Percentiles rank a stretch among this genome's conserved stretches.
Conservation (phyloP, 257 asterid genomes). For the Apocynum venetum region DNA sequence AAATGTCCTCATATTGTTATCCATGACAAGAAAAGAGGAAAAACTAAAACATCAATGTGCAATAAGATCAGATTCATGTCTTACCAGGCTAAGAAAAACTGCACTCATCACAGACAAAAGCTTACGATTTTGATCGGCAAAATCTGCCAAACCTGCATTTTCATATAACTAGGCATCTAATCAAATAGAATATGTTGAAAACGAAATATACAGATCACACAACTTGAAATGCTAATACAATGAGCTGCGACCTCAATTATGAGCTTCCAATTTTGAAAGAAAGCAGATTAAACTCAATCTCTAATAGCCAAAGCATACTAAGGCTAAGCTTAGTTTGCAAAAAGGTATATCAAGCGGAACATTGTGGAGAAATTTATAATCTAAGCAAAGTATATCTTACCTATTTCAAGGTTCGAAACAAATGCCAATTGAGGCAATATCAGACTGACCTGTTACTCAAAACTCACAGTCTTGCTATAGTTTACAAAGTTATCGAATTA, state of each 20-base stretch:
- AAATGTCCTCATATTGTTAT: not conserved
- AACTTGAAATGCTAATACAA: not conserved
- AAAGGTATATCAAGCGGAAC: not conserved
- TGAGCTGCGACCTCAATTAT: not conserved
- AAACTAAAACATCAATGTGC: not conserved
- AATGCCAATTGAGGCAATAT: not conserved
- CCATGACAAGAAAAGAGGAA: not conserved
- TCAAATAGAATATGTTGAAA: not conserved
- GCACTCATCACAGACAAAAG: conserved; percentile 69
- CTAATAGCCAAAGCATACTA: not conserved
- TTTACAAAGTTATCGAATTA: not conserved
- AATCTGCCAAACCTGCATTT: conserved; percentile 64
- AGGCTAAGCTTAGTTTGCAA: not conserved
- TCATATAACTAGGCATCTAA: not conserved
- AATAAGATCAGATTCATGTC: conserved; percentile 20
- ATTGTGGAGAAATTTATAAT: not conserved
- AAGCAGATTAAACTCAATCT: not conserved
- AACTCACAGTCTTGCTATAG: not conserved
- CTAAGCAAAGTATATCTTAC: not conserved
- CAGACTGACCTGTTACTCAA: not conserved
- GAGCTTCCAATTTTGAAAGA: not conserved
- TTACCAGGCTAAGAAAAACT: conserved; percentile 71
- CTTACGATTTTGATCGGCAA: conserved; percentile 70
- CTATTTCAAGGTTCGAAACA: not conserved
- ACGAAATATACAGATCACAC: not conserved